Evolutionary conservation across 2,329 filamentous ascomycete genomes (phyloP).

Genomic region (Fusarium devonianum): DNA sequence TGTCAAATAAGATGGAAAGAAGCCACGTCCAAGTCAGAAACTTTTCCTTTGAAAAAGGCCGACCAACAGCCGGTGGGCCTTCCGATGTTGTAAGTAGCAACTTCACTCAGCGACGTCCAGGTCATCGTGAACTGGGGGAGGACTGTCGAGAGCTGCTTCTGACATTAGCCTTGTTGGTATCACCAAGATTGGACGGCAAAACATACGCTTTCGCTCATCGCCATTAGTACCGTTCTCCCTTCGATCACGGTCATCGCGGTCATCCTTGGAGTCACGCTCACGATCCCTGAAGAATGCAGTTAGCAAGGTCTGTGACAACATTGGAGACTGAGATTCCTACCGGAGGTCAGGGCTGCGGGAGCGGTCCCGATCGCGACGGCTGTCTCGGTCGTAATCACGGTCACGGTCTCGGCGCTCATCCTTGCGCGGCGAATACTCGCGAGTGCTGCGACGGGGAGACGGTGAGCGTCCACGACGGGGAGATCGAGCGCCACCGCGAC

Average conservation of each 20-base stretch:
- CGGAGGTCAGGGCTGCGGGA: constrained; percentile 73
- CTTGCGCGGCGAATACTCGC: constrained; percentile 87
- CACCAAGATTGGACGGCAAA: constrained; percentile 3
- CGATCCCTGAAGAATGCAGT: constrained; percentile 52
- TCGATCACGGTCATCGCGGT: constrained; percentile 75
- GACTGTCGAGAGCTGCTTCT: constrained; percentile 71
- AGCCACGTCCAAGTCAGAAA: constrained; percentile 31
- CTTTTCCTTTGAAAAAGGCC: constrained; percentile 32
- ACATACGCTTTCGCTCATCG: constrained; percentile 87
- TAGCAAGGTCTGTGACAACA: constrained; percentile 3
- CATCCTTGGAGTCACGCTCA: constrained; percentile 66
- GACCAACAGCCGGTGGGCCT: constrained; percentile 18
- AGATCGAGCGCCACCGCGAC: constrained; percentile 64
- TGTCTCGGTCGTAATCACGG: constrained; percentile 78
- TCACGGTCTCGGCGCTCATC: constrained; percentile 85
- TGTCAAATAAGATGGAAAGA: constrained; percentile 34
- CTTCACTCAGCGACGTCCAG: constrained; percentile 87
- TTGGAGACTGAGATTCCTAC: constrained; percentile 46
- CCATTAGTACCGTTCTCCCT: constrained; percentile 82
- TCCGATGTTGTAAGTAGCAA: constrained; percentile 7
- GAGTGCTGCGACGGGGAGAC: constrained; percentile 76
- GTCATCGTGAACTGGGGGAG: constrained; percentile 87
- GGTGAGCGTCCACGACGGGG: constrained; percentile 76
- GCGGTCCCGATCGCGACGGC: constrained; percentile 77
- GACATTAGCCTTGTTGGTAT: constrained; percentile 31